phyloP scores from a whole-genome alignment of 2,329 filamentous ascomycete genomes.

The Plectosphaerella cucumerina region DNA sequence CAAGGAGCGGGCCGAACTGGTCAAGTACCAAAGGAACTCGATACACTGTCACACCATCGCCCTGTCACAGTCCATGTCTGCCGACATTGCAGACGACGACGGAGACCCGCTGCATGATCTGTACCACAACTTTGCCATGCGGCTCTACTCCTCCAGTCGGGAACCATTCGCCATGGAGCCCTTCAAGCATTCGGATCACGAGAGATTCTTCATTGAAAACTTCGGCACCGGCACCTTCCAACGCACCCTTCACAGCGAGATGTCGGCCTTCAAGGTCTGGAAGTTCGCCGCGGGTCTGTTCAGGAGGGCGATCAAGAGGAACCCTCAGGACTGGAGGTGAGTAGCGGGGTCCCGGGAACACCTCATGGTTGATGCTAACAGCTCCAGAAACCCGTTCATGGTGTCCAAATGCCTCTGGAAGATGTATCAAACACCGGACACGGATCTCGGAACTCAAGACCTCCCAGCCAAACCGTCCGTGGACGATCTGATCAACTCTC shows the following conservation, averaged over 20 bases:
- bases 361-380: conserved; percentile 16
- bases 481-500: conserved; percentile 38
- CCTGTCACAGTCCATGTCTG: conserved; percentile 48
- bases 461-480: conserved; percentile 30
- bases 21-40: conserved; percentile 71
- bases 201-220: conserved; percentile 52
- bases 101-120: conserved; percentile 53
- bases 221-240: conserved; percentile 47
- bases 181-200: conserved; percentile 52
- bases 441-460: conserved; percentile 40
- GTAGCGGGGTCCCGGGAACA: too few relatives aligned
- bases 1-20: conserved; percentile 69
- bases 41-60: conserved; percentile 75
- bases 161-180: conserved; percentile 61
- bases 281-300: conserved; percentile 56
- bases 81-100: conserved; percentile 38
- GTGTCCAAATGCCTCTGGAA: conserved; percentile 60
- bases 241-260: conserved; percentile 48
- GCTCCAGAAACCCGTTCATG: conserved; percentile 52
- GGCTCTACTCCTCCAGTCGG: conserved; percentile 57
- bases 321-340: conserved; percentile 54
- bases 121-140: conserved; percentile 58
- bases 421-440: conserved; percentile 50
- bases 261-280: conserved; percentile 58
- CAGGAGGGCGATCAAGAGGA: conserved; percentile 49